These are phyloP conservation scores for Barnettozyma pratensis DNA, from an alignment of 805 yeast genomes.

Conservation along the genomic window DNA sequence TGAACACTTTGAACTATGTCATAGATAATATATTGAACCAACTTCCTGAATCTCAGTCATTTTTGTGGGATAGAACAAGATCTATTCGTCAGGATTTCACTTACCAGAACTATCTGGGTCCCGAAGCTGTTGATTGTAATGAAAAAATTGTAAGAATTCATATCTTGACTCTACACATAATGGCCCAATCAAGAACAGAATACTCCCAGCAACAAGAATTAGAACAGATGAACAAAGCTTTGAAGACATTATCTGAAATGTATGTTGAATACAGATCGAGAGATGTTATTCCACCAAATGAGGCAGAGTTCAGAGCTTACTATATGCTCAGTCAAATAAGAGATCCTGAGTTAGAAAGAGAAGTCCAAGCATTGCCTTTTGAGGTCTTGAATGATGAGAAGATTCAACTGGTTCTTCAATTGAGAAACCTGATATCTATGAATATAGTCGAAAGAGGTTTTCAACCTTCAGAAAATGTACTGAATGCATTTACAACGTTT, in stretches of 20 bases:
- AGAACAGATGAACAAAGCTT: constrained; percentile 87
- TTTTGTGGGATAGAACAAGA: constrained; percentile 95
- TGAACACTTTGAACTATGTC: constrained; percentile 63
- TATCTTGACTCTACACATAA: constrained; percentile 70
- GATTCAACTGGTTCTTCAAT: constrained; percentile 67
- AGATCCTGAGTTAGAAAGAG: constrained; percentile 82
- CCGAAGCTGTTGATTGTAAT: constrained; percentile 89
- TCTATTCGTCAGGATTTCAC: constrained; percentile 97
- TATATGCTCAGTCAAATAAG: constrained; percentile 71
- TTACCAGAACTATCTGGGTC: constrained; percentile 88
- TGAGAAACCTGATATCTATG: constrained; percentile 63
- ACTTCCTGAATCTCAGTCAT: constrained; percentile 82
- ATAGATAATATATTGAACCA: constrained; percentile 56
- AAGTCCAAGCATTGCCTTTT: constrained; percentile 61
- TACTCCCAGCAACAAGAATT: constrained; percentile 93
- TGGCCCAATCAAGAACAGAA: constrained; percentile 70
- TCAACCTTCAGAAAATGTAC: constrained; percentile 48
- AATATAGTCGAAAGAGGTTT: constrained; percentile 50
- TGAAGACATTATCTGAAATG: constrained; percentile 84
- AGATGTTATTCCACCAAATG: constrained; percentile 71
- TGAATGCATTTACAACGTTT: constrained; percentile 57
- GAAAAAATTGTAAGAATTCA: constrained; percentile 90
- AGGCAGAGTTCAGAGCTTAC: constrained; percentile 91
- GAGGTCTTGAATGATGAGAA: constrained; percentile 45
- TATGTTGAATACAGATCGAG: constrained; percentile 72